Base-by-base conservation (phyloP, 2,329 filamentous ascomycete species). In the Bipolaris oryzae region DNA sequence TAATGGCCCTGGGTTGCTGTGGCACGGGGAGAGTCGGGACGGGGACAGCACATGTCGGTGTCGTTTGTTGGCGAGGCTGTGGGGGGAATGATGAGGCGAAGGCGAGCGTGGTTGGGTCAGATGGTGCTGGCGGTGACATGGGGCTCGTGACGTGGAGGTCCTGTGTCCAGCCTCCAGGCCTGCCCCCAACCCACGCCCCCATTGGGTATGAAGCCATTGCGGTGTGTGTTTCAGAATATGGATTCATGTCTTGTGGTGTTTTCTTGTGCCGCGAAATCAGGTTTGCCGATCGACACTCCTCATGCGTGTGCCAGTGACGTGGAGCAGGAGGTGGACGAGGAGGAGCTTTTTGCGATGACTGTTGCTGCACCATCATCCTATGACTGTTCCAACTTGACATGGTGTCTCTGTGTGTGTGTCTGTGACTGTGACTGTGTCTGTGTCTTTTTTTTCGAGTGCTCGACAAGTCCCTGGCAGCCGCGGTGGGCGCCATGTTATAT, bases 91-190 rank as follows among this genome's bases (percentile, higher is more conserved):
- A 18, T 41, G 47, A 51, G 50, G 38, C 25, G 35, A 50, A 33
- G 51, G 57, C 44, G 49, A 47, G 54, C 55, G 54, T 60, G 60
- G 45, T 58, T 35, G 46, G 49, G 57, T 62, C 57, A 62, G 55
- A 54, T 56, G 60, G 41, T 43, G 37, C 43, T 46, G 51, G 44
- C 35, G 47, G 39, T 35, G 49, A 18, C 52, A 56, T 56, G 37
- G 47, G 50, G 49, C 57, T 60, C 57, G 60, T 62, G 60, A 60
- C 57, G 42, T 25, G 52, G 31, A 47, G 45, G 46, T 56, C 58
- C 39, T 47, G 55, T 58, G 58, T 35, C 49, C 58, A 52, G 33
- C 23, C 37, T 21, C 20, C 37, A 21, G 33, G 39, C 18, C 44
- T 48, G 44, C 28, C 15, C 39, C 47, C 37, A 38, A 23, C 10